Percentiles rank a stretch among this genome's conserved stretches.
phyloP scores from a whole-genome alignment of 1,284 basidiomycete species.

The Neonothopanus nambi region DNA sequence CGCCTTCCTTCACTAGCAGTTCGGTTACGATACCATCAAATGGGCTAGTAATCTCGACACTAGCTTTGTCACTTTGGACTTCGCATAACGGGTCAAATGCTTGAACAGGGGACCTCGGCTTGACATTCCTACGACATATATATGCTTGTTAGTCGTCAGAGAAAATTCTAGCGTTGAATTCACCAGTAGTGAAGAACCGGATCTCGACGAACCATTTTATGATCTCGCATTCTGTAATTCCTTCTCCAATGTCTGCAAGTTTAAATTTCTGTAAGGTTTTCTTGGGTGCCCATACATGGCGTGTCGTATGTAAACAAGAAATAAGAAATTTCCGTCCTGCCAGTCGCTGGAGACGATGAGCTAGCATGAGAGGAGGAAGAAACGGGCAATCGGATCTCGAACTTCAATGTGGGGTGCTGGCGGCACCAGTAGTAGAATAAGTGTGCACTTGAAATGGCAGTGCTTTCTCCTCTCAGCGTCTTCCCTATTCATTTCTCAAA shows the following conservation, averaged over 20 bases:
- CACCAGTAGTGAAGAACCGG: slow-evolving; percentile 14
- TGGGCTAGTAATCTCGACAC: slow-evolving; percentile 91
- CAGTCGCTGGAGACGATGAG: slow-evolving; percentile 2
- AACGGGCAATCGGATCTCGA: no score
- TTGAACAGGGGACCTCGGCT: slow-evolving; percentile 57
- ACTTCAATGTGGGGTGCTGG: no score
- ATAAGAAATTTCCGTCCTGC: slow-evolving; percentile 4
- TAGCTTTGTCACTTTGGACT: slow-evolving; percentile 94
- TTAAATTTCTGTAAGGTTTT: slow-evolving; percentile 74
- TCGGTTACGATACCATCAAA: slow-evolving; percentile 78
- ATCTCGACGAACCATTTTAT: slow-evolving; percentile 74
- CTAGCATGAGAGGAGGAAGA: not conserved
- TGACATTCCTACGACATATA: slow-evolving; percentile 51
- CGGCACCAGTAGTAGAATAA: no score
- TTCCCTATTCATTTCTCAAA: no score
- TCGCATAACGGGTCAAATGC: slow-evolving; percentile 90
- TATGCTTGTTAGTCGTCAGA: no score
- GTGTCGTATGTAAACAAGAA: slow-evolving; percentile 1
- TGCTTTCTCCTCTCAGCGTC: no score
- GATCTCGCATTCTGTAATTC: slow-evolving; percentile 87
- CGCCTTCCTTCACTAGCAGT: slow-evolving; percentile 78
- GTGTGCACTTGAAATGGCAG: no score
- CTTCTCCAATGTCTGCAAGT: slow-evolving; percentile 95
- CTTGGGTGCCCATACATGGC: slow-evolving; percentile 1
- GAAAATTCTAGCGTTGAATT: not conserved